Base-by-base conservation (phyloP, 108 stramenopile genomes). In the Cyclotella choctawhatcheeana region DNA sequence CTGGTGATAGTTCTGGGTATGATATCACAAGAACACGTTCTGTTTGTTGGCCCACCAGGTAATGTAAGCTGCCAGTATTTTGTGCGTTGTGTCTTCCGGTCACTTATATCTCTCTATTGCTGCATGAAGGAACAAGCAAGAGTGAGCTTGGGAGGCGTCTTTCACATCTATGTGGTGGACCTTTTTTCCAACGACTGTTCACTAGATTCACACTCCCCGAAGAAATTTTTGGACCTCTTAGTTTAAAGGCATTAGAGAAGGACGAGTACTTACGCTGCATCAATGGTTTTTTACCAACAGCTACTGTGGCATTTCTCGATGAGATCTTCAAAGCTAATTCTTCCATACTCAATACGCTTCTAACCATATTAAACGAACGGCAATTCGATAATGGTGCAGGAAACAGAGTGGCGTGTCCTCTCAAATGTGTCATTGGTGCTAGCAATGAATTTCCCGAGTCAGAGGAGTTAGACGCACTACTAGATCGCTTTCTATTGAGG, bases 311-410 rank as follows among this genome's bases (percentile, higher is more conserved):
- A 30, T 80, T 80, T 45, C 40, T 77, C 17, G 88, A 89, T 64
- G 90, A 92, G 64, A 92, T 92, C 25, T 92, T 92, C 77, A 89
- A 89, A 58, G 88, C 91, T 22, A 88, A 89, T 53, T 84, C 82
- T 45, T 82, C 87, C n/a, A 89, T 92, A 17, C 77, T 92, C 52
- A 89, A 89, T 56, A 88, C 89, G 8, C 77, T 92, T 13, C 71
- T 92, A 27, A 88, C 88, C n/a, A 88, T 92, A 4, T 62, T 92
- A 64, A 92, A 92, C 62, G 91, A 92, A 67, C 70, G 91, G 25
- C 73, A 83, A 50, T 92, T 89, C 69, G 87, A 88, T 31, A 89
- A 92, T 62, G 89, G 86, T 17, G 59, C 80, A 30, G 85, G 85
- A 58, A 47, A 20, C 12, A 70, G 86, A 58, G 84, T 88, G 22